These are phyloP conservation scores for Podospora comata DNA, from an alignment of 495 filamentous ascomycete genomes.

Conservation along the genomic window DNA sequence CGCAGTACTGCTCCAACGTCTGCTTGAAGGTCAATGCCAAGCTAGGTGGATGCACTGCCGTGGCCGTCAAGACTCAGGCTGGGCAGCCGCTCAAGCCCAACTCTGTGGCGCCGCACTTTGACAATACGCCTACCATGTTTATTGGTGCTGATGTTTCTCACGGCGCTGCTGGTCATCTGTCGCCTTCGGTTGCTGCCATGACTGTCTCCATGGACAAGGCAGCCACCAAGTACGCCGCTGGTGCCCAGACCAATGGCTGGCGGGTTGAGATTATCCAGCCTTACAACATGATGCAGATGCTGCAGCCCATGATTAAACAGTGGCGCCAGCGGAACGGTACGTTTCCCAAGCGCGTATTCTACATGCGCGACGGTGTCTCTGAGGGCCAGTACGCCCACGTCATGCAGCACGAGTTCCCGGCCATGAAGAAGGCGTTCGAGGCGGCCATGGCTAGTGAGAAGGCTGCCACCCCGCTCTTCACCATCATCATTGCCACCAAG, in stretches of 20 bases:
- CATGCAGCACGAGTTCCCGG: slow-evolving; percentile 66
- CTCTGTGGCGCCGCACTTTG: slow-evolving; percentile 25
- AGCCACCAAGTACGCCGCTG: slow-evolving; percentile 68
- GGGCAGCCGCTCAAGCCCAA: slow-evolving; percentile 14
- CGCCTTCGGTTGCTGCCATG: slow-evolving; percentile 81
- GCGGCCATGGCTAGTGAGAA: slow-evolving; percentile 8
- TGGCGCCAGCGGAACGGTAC: slow-evolving; percentile 59
- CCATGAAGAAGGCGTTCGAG: slow-evolving; percentile 60
- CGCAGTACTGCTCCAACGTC: slow-evolving; percentile 85
- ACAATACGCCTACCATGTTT: slow-evolving; percentile 61
- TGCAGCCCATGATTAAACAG: slow-evolving; percentile 56
- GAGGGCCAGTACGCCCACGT: slow-evolving; percentile 79
- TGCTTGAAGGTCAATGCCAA: slow-evolving; percentile 95
- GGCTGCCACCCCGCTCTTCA: slow-evolving; percentile 27
- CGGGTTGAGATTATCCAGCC: slow-evolving; percentile 70
- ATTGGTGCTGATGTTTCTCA: slow-evolving; percentile 92
- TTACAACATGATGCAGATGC: slow-evolving; percentile 59
- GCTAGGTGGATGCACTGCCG: slow-evolving; percentile 73
- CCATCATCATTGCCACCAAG: slow-evolving; percentile 85
- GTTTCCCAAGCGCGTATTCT: slow-evolving; percentile 69
- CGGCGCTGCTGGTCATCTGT: slow-evolving; percentile 56
- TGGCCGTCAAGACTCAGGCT: slow-evolving; percentile 17
- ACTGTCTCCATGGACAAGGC: slow-evolving; percentile 72
- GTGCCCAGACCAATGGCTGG: slow-evolving; percentile 72
- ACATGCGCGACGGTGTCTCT: slow-evolving; percentile 92